Evolutionary conservation across 305 asterid species (phyloP), one percentile per base, ranked within the genome.

Genomic region (Plantago coronopus): DNA sequence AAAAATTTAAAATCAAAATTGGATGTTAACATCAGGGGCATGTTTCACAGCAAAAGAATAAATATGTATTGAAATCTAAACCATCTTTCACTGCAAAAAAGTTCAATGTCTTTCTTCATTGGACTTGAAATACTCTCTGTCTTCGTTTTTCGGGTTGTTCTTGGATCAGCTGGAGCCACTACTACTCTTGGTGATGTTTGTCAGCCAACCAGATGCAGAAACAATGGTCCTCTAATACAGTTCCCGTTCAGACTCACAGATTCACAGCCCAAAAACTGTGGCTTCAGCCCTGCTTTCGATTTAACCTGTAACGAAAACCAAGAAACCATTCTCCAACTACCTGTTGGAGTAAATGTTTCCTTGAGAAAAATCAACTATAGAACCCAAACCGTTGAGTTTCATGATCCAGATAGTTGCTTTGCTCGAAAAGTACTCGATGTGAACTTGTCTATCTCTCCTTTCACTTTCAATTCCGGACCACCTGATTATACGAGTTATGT

Each of bases 281-380:
- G 70, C 15, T 65, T 38, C 43, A 38, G 66, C 65, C 70, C 75
- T 8, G 79, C 74, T 16, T 79, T 75, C 56, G 61, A 65, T 61
- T 54, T 76, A 14, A 65, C 19, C 22, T 76, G 84, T 54, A 48
- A 70, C 20, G 45, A 38, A 17, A 50, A 20, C 15, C 20, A 59
- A 0, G 47, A 55, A 13, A 78, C 78, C 0, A 56, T 70, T 12
- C 69, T 78, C 17, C 37, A 23, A 27, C 55, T 78, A 7, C 65
- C 81, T 7, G 16, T 21, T 31, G 53, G 71, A 1, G 56, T 65
- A 0, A 54, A 48, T 9, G 48, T 72, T 18, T 1, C 19, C 20
- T 72, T 72, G 3, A 37, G 11, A 12, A 2, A 46, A 2, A 75
- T 78, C 11, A 18, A 48, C 47, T 75, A 78, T 55, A 29, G 9